phyloP scores from a whole-genome alignment of 257 asterid genomes.

The Solanum chilense region DNA sequence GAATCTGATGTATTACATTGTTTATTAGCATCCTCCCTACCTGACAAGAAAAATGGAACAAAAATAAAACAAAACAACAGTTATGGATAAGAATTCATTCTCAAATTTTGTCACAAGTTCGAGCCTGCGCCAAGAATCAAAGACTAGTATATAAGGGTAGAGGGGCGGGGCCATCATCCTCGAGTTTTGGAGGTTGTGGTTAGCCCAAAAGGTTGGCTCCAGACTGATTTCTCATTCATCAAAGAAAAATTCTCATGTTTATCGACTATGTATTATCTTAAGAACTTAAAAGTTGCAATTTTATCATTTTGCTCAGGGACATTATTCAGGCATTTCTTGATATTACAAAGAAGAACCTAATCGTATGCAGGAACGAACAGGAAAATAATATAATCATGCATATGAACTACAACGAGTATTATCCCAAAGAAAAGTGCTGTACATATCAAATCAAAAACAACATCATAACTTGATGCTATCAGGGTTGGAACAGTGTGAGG shows the following conservation, averaged over 20 bases:
- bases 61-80: not conserved
- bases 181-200: not conserved
- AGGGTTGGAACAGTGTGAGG: not conserved
- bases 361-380: not conserved
- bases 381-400: not conserved
- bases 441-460: not conserved
- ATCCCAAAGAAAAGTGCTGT: not conserved
- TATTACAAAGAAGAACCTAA: not conserved
- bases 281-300: not conserved
- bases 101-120: not conserved
- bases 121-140: not conserved
- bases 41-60: not conserved
- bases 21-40: not conserved
- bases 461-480: not conserved
- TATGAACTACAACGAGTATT: not conserved
- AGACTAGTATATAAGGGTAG: not conserved
- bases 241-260: not conserved
- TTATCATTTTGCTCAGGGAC: not conserved
- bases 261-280: not conserved
- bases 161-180: not conserved
- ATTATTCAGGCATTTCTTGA: not conserved
- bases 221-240: not conserved
- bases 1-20: not conserved
- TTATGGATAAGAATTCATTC: not conserved
- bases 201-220: not conserved